These are phyloP conservation scores for Saccharomycopsis sp. DNA, from an alignment of 805 yeast species.

Conservation along the genomic window DNA sequence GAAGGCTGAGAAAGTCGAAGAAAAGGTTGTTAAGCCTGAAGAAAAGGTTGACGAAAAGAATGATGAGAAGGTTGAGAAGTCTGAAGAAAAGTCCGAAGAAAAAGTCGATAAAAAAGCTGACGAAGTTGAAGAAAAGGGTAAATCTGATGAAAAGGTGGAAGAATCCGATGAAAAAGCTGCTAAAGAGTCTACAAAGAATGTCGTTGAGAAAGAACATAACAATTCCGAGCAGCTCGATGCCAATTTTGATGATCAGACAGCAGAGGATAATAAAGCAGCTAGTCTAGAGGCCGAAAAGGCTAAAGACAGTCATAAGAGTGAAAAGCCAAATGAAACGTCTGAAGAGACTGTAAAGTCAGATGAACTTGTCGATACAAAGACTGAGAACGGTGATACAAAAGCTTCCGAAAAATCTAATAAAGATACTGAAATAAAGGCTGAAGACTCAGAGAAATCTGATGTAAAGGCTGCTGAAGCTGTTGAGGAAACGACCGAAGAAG, in stretches of 20 bases:
- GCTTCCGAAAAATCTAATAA: constrained; percentile 62
- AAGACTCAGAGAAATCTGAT: not conserved
- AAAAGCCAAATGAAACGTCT: not conserved
- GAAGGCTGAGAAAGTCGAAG: not conserved
- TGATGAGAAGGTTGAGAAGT: not conserved
- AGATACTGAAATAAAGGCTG: constrained; percentile 43
- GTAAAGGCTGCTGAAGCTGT: not conserved
- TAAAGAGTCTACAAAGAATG: not conserved
- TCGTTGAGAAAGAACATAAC: not conserved
- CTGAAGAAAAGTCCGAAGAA: not conserved
- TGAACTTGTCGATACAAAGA: not conserved
- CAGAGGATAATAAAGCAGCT: not conserved
- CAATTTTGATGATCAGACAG: too few relatives aligned
- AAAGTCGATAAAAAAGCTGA: not conserved
- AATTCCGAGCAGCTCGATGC: too few relatives aligned
- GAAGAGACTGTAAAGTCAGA: too few relatives aligned
- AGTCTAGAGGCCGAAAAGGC: not conserved
- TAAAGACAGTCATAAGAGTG: not conserved
- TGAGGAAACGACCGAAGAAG: not conserved
- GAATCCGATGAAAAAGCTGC: not conserved
- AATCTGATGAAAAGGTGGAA: not conserved
- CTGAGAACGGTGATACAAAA: constrained; percentile 39
- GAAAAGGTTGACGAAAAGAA: not conserved
- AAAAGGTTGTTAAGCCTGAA: not conserved
- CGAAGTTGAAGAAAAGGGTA: not conserved